phyloP scores from a whole-genome alignment of 2,329 filamentous ascomycete species.

The Cucurbitaria berberidis region DNA sequence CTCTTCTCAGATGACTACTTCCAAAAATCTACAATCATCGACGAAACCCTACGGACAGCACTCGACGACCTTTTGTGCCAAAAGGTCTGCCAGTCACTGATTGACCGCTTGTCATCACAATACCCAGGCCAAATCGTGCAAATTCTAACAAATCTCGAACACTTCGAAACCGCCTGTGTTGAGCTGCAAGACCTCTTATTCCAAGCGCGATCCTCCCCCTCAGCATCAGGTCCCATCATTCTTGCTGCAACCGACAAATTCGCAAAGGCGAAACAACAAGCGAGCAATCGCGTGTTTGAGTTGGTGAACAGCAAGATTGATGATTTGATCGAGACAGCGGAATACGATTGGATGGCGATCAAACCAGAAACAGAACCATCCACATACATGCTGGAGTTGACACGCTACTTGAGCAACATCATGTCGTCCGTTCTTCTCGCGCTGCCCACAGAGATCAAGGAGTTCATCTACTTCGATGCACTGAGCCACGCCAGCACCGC shows the following conservation, averaged over 20 bases:
- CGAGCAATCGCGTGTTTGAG: slow-evolving; percentile 97
- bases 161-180: slow-evolving; percentile 91
- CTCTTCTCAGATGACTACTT: slow-evolving; percentile 98
- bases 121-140: slow-evolving; percentile 98
- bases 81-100: slow-evolving; percentile 88
- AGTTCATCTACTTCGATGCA: slow-evolving; percentile 97
- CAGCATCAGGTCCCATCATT: slow-evolving; percentile 78
- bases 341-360: slow-evolving; percentile 85
- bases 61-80: slow-evolving; percentile 93
- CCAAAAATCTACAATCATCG: slow-evolving; percentile 85
- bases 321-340: slow-evolving; percentile 93
- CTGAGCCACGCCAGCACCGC: slow-evolving; percentile 87
- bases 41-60: slow-evolving; percentile 84
- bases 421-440: slow-evolving; percentile 95
- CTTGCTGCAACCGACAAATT: slow-evolving; percentile 87
- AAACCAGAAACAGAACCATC: slow-evolving; percentile 74
- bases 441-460: slow-evolving; percentile 93
- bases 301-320: slow-evolving; percentile 99
- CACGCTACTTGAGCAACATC: slow-evolving; percentile 90
- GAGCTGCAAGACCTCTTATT: slow-evolving; percentile 88
- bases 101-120: slow-evolving; percentile 87
- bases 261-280: slow-evolving; percentile 87
- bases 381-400: slow-evolving; percentile 95
- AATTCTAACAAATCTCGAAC: slow-evolving; percentile 95
- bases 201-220: slow-evolving; percentile 80